These are phyloP conservation scores for Paraglomus brasilianum DNA, from an alignment of 192 early-diverging fungal species.

Conservation along the genomic window DNA sequence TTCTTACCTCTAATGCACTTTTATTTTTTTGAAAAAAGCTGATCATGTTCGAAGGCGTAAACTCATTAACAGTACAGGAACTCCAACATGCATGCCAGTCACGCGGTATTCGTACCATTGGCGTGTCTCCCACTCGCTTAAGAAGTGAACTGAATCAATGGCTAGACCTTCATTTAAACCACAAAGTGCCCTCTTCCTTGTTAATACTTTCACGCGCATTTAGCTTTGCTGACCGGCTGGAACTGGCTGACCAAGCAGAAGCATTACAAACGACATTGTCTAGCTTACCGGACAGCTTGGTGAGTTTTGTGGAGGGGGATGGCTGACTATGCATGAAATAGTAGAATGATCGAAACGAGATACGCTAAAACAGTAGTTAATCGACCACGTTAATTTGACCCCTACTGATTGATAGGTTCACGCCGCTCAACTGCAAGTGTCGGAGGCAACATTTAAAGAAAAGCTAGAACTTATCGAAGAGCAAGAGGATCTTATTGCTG, in stretches of 20 bases:
- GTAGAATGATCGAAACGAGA: background rate
- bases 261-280: constrained; percentile 91
- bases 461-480: constrained; percentile 91
- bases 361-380: too few species aligned
- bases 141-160: constrained; percentile 88
- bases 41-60: constrained; percentile 83
- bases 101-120: constrained; percentile 87
- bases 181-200: constrained; percentile 88
- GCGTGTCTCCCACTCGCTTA: constrained; percentile 87
- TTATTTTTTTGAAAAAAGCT: constrained; percentile 43
- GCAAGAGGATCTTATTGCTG: constrained; percentile 95
- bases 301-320: constrained; percentile 37
- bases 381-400: constrained; percentile 6
- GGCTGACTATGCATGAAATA: too few species aligned
- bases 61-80: constrained; percentile 85
- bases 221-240: constrained; percentile 60
- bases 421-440: constrained; percentile 86
- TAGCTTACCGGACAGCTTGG: constrained; percentile 87
- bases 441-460: constrained; percentile 87
- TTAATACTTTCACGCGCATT: constrained; percentile 91
- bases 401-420: constrained; percentile 37
- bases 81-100: constrained; percentile 82
- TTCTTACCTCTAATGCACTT: constrained; percentile 6
- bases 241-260: constrained; percentile 56
- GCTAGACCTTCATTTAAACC: constrained; percentile 90